Evolutionary conservation across 441 rosid genomes (phyloP).

Genomic region (Populus hybrid): DNA sequence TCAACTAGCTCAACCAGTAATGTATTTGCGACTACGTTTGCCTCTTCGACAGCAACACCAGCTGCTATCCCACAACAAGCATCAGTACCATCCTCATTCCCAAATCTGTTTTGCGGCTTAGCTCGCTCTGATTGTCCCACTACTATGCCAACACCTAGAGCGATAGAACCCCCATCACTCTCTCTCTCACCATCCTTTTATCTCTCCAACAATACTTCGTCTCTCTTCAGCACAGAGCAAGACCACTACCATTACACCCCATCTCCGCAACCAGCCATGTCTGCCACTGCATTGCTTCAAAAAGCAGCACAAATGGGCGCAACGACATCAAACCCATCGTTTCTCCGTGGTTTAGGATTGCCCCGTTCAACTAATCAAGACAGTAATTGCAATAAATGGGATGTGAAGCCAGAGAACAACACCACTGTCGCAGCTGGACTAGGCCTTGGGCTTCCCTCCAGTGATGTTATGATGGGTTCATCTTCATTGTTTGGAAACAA

Average conservation of each 20-base stretch:
- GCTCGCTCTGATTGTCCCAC: slow-evolving; percentile 23
- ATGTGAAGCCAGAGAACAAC: slow-evolving; percentile 31
- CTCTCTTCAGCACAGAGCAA: slow-evolving; percentile 34
- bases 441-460: slow-evolving; percentile 50
- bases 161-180: slow-evolving; percentile 45
- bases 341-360: slow-evolving; percentile 66
- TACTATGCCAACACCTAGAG: slow-evolving; percentile 16
- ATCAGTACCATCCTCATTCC: slow-evolving; percentile 24
- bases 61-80: not conserved
- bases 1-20: slow-evolving; percentile 23
- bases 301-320: slow-evolving; percentile 25
- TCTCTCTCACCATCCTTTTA: slow-evolving; percentile 49
- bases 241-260: slow-evolving; percentile 31
- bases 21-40: slow-evolving; percentile 38
- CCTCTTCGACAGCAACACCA: slow-evolving; percentile 19
- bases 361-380: slow-evolving; percentile 36
- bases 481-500: slow-evolving; percentile 54
- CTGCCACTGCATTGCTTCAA: slow-evolving; percentile 91
- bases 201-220: slow-evolving; percentile 40
- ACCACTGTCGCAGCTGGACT: slow-evolving; percentile 33
- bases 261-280: slow-evolving; percentile 60
- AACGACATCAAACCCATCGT: slow-evolving; percentile 53
- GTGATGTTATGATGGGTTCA: slow-evolving; percentile 48
- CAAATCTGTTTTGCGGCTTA: slow-evolving; percentile 20
- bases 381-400: slow-evolving; percentile 17